These are phyloP conservation scores for Kurtzmaniella cleridarum DNA, from an alignment of 805 yeast species.

Conservation along the genomic window DNA sequence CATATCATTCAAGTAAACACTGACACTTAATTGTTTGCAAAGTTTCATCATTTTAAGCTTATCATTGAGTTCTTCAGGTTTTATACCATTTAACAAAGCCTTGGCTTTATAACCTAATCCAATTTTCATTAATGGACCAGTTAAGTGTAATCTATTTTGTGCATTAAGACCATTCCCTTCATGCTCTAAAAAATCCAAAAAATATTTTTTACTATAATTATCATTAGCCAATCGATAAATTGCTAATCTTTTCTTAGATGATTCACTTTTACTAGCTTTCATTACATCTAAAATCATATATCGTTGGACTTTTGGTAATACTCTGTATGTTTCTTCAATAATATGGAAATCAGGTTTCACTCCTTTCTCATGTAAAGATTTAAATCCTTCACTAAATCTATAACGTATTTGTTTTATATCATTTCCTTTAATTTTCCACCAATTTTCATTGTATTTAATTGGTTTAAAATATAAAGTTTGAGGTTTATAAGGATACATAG, in stretches of 20 bases:
- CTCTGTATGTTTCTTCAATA: constrained; percentile 26
- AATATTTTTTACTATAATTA: neutral
- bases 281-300: neutral
- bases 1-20: constrained; percentile 14
- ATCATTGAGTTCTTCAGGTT: constrained; percentile 19
- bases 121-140: constrained; percentile 20
- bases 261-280: neutral
- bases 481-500: neutral
- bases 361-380: constrained; percentile 27
- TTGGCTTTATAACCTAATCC: constrained; percentile 19
- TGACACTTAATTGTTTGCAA: constrained; percentile 19
- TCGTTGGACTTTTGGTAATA: constrained; percentile 8
- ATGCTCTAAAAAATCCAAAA: neutral
- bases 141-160: constrained; percentile 1
- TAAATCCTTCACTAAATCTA: constrained; percentile 28
- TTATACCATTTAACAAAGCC: constrained; percentile 17
- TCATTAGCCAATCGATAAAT: neutral
- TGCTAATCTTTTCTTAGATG: constrained; percentile 1
- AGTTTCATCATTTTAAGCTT: constrained; percentile 21
- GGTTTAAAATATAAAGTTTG: neutral
- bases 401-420: constrained; percentile 22
- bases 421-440: constrained; percentile 3
- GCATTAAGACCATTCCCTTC: constrained; percentile 3
- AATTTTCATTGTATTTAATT: neutral
- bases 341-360: constrained; percentile 29